A percentile compares a stretch with the other conserved stretches of the same genome.
These are phyloP conservation scores for Cladorrhinum samala DNA, from an alignment of 495 filamentous ascomycete genomes.

Conservation along the genomic window DNA sequence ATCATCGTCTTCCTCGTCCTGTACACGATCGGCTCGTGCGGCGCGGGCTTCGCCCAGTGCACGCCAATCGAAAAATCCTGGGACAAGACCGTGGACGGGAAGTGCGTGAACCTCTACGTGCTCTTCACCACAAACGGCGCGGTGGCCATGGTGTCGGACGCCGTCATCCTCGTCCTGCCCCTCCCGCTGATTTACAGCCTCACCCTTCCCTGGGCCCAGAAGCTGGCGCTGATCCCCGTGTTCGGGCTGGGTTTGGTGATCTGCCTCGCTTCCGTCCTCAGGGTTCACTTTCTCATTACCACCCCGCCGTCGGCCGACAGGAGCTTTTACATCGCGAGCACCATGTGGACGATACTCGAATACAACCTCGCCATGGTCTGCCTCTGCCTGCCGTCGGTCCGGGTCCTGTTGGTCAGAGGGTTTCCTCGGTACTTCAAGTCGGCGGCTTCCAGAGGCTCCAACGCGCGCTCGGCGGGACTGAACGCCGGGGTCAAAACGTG, in stretches of 20 bases:
- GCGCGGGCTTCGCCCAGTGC: constrained; percentile 22
- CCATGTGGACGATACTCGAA: constrained; percentile 27
- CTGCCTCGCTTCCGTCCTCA: constrained; percentile 18
- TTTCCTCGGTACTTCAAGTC: constrained; percentile 12
- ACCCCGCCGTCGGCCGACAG: constrained; percentile 4
- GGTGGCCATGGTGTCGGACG: constrained; percentile 21
- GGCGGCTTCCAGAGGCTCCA: neutral
- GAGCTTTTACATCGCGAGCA: constrained; percentile 9
- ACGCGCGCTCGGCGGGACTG: neutral
- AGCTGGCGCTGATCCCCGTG: constrained; percentile 21
- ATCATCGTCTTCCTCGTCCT: constrained; percentile 17
- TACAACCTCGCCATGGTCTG: constrained; percentile 25
- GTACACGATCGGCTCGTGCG: constrained; percentile 20
- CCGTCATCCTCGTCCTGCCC: constrained; percentile 21
- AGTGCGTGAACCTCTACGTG: constrained; percentile 25
- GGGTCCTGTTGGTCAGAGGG: constrained; percentile 16
- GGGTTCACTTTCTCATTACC: constrained; percentile 10
- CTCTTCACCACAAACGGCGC: constrained; percentile 27
- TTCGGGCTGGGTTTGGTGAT: constrained; percentile 27
- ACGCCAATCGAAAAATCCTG: constrained; percentile 22
- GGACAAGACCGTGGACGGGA: constrained; percentile 2
- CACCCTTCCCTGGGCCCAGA: constrained; percentile 18
- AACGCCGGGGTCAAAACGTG: neutral
- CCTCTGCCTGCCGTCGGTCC: constrained; percentile 24
- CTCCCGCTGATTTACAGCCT: constrained; percentile 20